Conservation (phyloP, 768 basidiomycete species). For the Macrolepiota fuliginosa region DNA sequence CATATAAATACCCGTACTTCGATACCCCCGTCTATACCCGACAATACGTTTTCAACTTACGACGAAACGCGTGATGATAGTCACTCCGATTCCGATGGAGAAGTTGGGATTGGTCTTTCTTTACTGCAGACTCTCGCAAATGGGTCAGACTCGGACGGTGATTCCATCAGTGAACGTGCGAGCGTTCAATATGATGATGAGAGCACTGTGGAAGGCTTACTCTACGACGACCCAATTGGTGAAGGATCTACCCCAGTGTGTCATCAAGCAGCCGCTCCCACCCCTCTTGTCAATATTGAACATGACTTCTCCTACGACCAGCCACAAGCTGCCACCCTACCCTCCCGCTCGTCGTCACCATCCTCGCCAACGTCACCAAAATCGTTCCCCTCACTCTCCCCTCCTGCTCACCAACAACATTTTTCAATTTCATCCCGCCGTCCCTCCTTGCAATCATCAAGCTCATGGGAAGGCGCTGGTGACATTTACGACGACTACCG, state of each 20-base stretch:
- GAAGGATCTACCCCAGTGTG: constrained; percentile 10
- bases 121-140: constrained; percentile 51
- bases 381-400: constrained; percentile 19
- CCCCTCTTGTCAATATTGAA: background rate
- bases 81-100: constrained; percentile 50
- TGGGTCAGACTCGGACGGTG: constrained; percentile 31
- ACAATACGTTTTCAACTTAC: constrained; percentile 22
- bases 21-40: constrained; percentile 17
- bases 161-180: constrained; percentile 19
- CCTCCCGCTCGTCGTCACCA: constrained; percentile 1
- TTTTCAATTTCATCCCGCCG: constrained; percentile 16
- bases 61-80: constrained; percentile 21
- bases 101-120: constrained; percentile 67
- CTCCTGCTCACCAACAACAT: constrained; percentile 3
- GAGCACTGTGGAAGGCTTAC: constrained; percentile 23
- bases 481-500: constrained; percentile 84
- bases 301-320: background rate
- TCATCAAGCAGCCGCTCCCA: background rate
- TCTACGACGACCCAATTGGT: constrained; percentile 18
- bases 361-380: constrained; percentile 12
- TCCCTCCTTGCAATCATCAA: constrained; percentile 27
- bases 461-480: constrained; percentile 60
- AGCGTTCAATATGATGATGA: constrained; percentile 8
- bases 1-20: constrained; percentile 8
- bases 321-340: background rate